Conservation (phyloP, 164 flowering plant species). For the Brasenia schreberi region DNA sequence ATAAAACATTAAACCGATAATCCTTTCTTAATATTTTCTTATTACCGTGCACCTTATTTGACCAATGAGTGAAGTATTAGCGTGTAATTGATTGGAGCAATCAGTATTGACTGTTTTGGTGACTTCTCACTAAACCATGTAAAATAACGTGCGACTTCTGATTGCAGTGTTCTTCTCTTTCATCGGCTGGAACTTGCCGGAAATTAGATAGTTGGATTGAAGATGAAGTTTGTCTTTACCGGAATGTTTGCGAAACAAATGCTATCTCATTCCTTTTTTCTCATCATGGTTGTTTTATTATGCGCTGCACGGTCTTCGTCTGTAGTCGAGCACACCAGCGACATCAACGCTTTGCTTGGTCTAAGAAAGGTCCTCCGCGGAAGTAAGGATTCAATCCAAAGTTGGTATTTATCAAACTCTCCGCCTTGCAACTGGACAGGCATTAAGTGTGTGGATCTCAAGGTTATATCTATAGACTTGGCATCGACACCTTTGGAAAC, state of each 20-base stretch:
- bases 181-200: background rate
- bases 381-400: slow-evolving; percentile 17
- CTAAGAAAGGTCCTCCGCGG: slow-evolving; percentile 20
- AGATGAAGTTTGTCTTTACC: background rate
- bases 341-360: slow-evolving; percentile 12
- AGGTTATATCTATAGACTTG: slow-evolving; percentile 25
- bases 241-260: background rate
- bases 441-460: slow-evolving; percentile 26
- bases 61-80: too few relatives aligned
- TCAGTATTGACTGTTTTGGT: background rate
- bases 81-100: background rate
- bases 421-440: slow-evolving; percentile 56
- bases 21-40: background rate
- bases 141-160: background rate
- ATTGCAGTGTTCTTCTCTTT: background rate
- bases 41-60: background rate
- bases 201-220: background rate
- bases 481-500: slow-evolving; percentile 21
- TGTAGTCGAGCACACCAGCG: slow-evolving; percentile 8
- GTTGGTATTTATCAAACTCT: slow-evolving; percentile 28
- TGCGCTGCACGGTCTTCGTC: slow-evolving; percentile 9
- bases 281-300: slow-evolving; percentile 1
- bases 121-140: too few relatives aligned
- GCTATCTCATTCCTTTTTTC: background rate
- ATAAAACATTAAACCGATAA: background rate